These are phyloP conservation scores for Boletus sp. DNA, from an alignment of 768 basidiomycete species.

Conservation along the genomic window DNA sequence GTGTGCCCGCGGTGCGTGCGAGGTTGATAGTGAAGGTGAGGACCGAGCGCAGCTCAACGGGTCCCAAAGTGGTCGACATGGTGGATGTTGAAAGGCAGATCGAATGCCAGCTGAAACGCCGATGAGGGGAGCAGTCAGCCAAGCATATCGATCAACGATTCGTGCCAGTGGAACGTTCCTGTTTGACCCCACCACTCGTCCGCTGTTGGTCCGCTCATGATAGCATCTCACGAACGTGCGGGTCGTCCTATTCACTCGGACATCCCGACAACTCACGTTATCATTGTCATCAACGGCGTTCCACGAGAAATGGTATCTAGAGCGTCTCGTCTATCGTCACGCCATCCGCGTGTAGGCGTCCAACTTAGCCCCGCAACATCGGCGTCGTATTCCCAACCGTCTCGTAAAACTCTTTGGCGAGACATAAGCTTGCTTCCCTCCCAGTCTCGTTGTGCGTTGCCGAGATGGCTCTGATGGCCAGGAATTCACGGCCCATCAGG, in stretches of 20 bases:
- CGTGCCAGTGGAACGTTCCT: background rate
- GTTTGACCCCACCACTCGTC: background rate
- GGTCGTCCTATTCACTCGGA: too few relatives aligned
- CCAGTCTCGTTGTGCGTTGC: conserved; percentile 58
- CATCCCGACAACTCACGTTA: background rate
- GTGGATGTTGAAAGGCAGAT: conserved; percentile 4
- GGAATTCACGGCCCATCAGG: conserved; percentile 73
- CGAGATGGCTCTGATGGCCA: conserved; percentile 67
- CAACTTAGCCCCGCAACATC: conserved; percentile 29
- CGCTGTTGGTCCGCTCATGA: background rate
- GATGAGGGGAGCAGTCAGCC: background rate
- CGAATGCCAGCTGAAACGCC: background rate
- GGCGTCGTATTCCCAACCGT: conserved; percentile 65
- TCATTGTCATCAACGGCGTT: background rate
- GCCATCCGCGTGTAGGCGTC: background rate
- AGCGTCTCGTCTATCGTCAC: background rate
- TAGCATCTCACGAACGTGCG: conserved; percentile 5
- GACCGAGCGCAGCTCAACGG: conserved; percentile 53
- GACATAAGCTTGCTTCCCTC: conserved; percentile 65
- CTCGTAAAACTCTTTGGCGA: conserved; percentile 81
- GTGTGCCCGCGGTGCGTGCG: conserved; percentile 67
- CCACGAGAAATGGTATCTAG: conserved; percentile 1
- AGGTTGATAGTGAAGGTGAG: conserved; percentile 68
- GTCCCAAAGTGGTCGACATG: conserved; percentile 34
- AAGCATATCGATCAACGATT: background rate